These are phyloP conservation scores for Myrica gale DNA, from an alignment of 306 rosid genomes.

Conservation along the genomic window DNA sequence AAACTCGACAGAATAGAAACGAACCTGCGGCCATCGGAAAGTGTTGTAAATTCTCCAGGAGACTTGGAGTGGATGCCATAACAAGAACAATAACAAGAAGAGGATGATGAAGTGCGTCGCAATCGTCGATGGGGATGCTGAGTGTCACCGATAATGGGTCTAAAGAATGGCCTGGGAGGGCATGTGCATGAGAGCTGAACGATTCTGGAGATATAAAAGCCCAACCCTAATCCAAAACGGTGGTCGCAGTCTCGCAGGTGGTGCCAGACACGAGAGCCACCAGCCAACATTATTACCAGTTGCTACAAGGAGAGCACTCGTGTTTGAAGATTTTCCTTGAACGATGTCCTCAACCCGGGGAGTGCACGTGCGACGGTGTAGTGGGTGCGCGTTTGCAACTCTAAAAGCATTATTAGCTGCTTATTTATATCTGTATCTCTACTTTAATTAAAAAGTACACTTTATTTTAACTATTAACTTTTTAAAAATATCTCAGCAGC, in stretches of 20 bases:
- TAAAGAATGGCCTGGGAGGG: conserved; percentile 31
- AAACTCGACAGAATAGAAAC: conserved; percentile 7
- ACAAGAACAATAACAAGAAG: conserved; percentile 26
- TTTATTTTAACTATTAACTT: too few relatives aligned
- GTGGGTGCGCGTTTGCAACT: too few relatives aligned
- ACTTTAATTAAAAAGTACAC: too few relatives aligned
- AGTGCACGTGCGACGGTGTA: too few relatives aligned
- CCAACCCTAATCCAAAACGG: conserved; percentile 33
- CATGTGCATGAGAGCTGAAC: conserved; percentile 36
- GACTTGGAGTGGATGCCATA: conserved; percentile 43
- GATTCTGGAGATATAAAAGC: conserved; percentile 30
- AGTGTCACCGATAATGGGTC: conserved; percentile 1
- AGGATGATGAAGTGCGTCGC: conserved; percentile 5
- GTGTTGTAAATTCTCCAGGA: conserved; percentile 38
- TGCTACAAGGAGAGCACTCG: not conserved
- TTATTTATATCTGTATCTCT: too few relatives aligned
- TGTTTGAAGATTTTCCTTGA: not conserved
- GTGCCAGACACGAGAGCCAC: conserved; percentile 47
- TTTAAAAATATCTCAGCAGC: too few relatives aligned
- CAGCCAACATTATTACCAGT: conserved; percentile 19
- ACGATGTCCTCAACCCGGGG: too few relatives aligned
- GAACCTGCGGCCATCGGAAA: conserved; percentile 60
- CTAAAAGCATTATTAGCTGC: too few relatives aligned
- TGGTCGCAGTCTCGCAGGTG: conserved; percentile 56
- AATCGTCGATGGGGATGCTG: conserved; percentile 1